Base-by-base conservation (phyloP, 257 asterid species). In the Mentha longifolia region DNA sequence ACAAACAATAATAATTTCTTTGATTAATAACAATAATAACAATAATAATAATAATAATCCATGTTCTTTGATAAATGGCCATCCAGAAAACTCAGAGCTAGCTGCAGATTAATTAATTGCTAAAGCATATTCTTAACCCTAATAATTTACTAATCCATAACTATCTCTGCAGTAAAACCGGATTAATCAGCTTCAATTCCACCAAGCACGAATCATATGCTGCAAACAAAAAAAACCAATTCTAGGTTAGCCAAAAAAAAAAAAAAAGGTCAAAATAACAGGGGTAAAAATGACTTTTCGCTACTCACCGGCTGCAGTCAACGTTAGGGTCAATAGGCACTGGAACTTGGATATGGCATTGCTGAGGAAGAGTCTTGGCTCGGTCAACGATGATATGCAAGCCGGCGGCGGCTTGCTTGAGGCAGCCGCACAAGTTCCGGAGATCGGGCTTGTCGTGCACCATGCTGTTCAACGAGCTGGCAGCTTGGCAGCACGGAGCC, bases 301-400 rank as follows among this genome's bases (percentile, higher is more conserved):
- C 0, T 54, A 0, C n/a, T 54, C 33, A 59, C 65, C 65, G 65
- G 9, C 3, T 6, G n/a, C 65, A 59, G 22, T 59, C 65, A 12
- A n/a, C 25, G 35, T 59, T 33, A 33, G 65, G 65, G 11, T 59
- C 65, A 15, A 59, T 8, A 7, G 65, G 65, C 13, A 59, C 65
- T 0, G 65, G 65, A 15, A 59, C 65, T 8, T 59, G 43, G 43
- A 59, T 59, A 33, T 59, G 65, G 46, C 65, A 59, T 5, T 59
- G 1, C 3, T 15, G 14, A 9, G 65, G 65, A n/a, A 59, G 43
- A n/a, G 65, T 15, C 25, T 59, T 59, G 3, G 46, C 46, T 33
- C 65, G 45, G 7, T 15, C 46, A 2, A 3, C 65, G 4, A 59
- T 59, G 8, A 59, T 11, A 33, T 59, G 65, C 65, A 31, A 15